A percentile compares a stretch with the other conserved stretches of the same genome.
Conservation (phyloP, 1,284 basidiomycete species). For the Fistulinella staudtii region DNA sequence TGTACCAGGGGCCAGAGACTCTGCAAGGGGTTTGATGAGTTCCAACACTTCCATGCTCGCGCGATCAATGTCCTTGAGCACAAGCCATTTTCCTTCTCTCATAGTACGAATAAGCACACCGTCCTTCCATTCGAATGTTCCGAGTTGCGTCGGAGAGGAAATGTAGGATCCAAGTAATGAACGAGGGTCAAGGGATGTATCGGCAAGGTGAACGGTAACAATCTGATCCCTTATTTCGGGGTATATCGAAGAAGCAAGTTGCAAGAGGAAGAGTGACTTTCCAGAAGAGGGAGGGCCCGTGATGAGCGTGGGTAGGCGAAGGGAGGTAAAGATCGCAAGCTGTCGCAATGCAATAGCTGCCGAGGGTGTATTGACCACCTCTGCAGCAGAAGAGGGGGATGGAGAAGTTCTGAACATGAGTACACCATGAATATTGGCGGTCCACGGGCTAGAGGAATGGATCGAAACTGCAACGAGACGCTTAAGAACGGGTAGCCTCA, state of each 20-base stretch:
- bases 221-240: conserved; percentile 57
- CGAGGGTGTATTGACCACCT: conserved; percentile 67
- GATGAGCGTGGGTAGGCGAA: conserved; percentile 77
- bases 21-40: conserved; percentile 76
- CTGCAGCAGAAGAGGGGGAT: conserved; percentile 29
- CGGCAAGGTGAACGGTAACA: conserved; percentile 86
- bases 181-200: conserved; percentile 93
- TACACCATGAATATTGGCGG: conserved; percentile 62
- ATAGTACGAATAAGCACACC: conserved; percentile 91
- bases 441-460: conserved; percentile 42
- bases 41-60: conserved; percentile 86
- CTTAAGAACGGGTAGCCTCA: conserved; percentile 30
- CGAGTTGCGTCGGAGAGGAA: conserved; percentile 82
- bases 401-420: conserved; percentile 48
- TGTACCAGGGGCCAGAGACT: conserved; percentile 72
- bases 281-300: conserved; percentile 89
- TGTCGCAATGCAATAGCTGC: conserved; percentile 55
- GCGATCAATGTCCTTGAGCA: conserved; percentile 91
- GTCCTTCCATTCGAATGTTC: conserved; percentile 95
- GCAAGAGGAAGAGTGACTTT: conserved; percentile 79
- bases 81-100: conserved; percentile 89
- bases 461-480: conserved; percentile 1
- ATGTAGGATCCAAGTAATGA: conserved; percentile 92
- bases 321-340: conserved; percentile 64
- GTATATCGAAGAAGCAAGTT: conserved; percentile 67